Evolutionary conservation across 352 stramenopile species (phyloP), one percentile per base, ranked within the genome.

Genomic region (Pythium dissotocum): DNA sequence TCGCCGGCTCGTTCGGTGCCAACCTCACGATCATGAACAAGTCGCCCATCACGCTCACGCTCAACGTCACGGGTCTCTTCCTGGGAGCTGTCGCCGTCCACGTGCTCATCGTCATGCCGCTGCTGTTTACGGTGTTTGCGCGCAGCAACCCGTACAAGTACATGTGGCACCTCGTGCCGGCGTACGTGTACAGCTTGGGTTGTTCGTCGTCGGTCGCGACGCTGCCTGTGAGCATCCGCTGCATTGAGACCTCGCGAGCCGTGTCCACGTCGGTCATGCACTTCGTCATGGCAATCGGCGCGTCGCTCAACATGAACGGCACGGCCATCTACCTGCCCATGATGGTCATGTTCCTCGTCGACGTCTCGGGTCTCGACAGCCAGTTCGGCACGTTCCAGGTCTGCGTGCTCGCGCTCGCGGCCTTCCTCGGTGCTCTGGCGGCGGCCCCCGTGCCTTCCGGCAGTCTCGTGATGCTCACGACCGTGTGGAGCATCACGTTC

Each of bases 281-380:
- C 69, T 91, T 92, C 42, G 74, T 93, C 42, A 81, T 93, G 73
- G 82, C 83, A 1, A 79, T 91, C 38, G 82, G 82, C 26, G 80
- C 80, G 3, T 77, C 77, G 36, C 63, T 95, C 26, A 83, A 93
- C 70, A 90, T 88, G 83, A 86, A 85, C 65, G 87, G 87, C 26
- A 89, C 85, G 32, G 85, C 82, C 13, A 83, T 95, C 28, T 95
- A 95, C 59, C 67, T 95, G 32, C 73, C 80, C 30, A 77, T 92
- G 70, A 71, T 89, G 67, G 73, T 91, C 33, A 85, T 93, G 68
- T 89, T 89, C 65, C 79, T 95, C 58, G 77, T 80, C 24, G 83
- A 89, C 55, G 72, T 83, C 44, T 77, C 77, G 24, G 85, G 81
- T 2, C 67, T 89, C 12, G 63, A 42, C 4, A 59, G 59, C 21